phyloP scores from a whole-genome alignment of 1,284 basidiomycete genomes.

The Leccinum variabile region DNA sequence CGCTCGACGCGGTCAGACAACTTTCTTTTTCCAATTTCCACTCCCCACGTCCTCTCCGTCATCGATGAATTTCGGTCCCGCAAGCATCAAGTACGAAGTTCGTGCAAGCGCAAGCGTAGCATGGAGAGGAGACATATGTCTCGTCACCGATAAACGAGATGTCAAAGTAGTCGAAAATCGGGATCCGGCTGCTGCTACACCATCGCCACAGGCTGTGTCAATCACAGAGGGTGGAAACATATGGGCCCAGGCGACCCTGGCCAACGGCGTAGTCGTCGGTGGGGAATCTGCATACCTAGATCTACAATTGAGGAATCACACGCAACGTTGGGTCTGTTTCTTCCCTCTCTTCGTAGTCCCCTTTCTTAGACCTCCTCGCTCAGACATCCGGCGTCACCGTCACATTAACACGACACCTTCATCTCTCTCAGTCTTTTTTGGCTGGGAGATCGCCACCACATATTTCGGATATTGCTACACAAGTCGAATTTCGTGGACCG shows the following conservation, averaged over 20 bases:
- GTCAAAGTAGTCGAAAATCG: slow-evolving; percentile 63
- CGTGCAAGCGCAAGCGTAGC: slow-evolving; percentile 65
- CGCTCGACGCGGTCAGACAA: slow-evolving; percentile 67
- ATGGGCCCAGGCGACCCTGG: slow-evolving; percentile 66
- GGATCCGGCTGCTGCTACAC: slow-evolving; percentile 39
- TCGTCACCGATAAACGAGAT: slow-evolving; percentile 61
- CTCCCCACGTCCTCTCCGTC: slow-evolving; percentile 64
- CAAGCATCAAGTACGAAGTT: slow-evolving; percentile 67
- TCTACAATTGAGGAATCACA: slow-evolving; percentile 76
- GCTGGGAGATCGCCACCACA: slow-evolving; percentile 40
- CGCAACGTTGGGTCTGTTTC: slow-evolving; percentile 61
- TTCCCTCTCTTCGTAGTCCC: slow-evolving; percentile 2
- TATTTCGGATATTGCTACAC: slow-evolving; percentile 65
- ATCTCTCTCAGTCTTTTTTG: slow-evolving; percentile 47
- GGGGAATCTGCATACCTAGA: slow-evolving; percentile 71
- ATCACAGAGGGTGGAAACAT: slow-evolving; percentile 76
- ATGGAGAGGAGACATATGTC: slow-evolving; percentile 68
- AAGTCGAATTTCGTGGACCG: slow-evolving; percentile 64
- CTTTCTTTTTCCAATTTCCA: slow-evolving; percentile 72
- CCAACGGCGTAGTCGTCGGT: slow-evolving; percentile 61
- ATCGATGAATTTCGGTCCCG: slow-evolving; percentile 67
- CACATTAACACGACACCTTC: slow-evolving; percentile 56
- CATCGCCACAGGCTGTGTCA: slow-evolving; percentile 54
- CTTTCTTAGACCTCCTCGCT: slow-evolving; percentile 5
- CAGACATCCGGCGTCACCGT: slow-evolving; percentile 68